Evolutionary conservation across 164 flowering plant genomes (phyloP).

Genomic region (Magnolia kwangsiensis): DNA sequence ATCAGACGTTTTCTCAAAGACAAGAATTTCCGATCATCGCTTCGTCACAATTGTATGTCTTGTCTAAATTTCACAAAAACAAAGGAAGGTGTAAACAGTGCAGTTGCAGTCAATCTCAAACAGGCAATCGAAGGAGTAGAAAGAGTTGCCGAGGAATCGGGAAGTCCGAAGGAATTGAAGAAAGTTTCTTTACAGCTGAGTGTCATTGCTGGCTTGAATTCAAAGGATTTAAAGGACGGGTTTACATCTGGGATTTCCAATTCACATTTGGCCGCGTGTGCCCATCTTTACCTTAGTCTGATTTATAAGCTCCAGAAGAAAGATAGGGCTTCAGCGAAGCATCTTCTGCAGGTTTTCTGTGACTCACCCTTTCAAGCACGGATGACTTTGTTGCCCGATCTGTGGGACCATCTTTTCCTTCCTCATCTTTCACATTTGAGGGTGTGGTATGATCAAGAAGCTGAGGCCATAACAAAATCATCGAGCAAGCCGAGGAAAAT

Average conservation of each 20-base stretch:
- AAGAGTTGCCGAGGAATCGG: constrained; percentile 37
- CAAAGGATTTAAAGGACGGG: constrained; percentile 50
- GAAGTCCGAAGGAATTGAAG: constrained; percentile 43
- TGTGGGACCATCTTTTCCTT: constrained; percentile 60
- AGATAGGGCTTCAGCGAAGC: constrained; percentile 55
- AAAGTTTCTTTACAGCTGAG: constrained; percentile 58
- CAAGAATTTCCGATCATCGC: constrained; percentile 37
- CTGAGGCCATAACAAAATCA: constrained; percentile 32
- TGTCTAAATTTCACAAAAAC: constrained; percentile 32
- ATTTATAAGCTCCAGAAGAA: constrained; percentile 63
- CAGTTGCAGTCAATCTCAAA: constrained; percentile 45
- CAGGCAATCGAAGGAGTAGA: constrained; percentile 59
- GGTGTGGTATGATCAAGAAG: constrained; percentile 64
- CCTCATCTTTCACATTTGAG: constrained; percentile 65
- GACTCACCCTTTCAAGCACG: constrained; percentile 64
- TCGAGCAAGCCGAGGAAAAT: constrained; percentile 39
- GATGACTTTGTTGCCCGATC: constrained; percentile 44
- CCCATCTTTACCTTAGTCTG: constrained; percentile 71
- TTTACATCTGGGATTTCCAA: constrained; percentile 57
- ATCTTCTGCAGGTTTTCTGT: constrained; percentile 70
- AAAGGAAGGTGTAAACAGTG: constrained; percentile 34
- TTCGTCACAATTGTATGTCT: constrained; percentile 40
- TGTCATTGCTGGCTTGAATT: constrained; percentile 57
- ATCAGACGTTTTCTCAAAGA: constrained; percentile 42
- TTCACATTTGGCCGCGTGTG: constrained; percentile 65